Base-by-base conservation (phyloP, 805 yeast species). In the Kodamaea nitidulidarum region DNA sequence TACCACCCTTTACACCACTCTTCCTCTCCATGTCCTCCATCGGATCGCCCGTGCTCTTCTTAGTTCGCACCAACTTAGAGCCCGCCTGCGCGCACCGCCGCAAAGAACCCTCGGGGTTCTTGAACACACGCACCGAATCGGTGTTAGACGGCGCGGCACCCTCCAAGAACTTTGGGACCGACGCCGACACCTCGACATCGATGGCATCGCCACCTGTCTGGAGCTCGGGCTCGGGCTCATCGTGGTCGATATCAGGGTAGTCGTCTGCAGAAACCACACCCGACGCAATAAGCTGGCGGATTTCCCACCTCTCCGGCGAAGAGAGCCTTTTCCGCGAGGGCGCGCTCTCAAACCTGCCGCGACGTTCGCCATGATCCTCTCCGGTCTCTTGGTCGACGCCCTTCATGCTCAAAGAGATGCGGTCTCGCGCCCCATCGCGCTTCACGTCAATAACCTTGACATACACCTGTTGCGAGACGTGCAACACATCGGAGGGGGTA, bases 231-330 rank as follows among this genome's bases (percentile, higher is more conserved):
- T 4, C 43, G 11, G 51, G 57, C 7, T 4, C 43, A 3, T 58
- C 58, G 12, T 56, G 55, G 25, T 60, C 56, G 10, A 81, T 53
- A 39, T 80, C 90, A 1, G 88, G 88, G 52, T 80, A 80, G 45
- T 82, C 90, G 2, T 76, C 70, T 1, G 82, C 75, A 4, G 79
- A 68, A 0, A 79, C 76, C 0, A 77, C 90, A 2, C 95, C 95
- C 4, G 91, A 76, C 0, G 91, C 81, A 17, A 84, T 84, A 32
- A 90, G 63, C 54, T 90, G 96, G 24, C 84, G 70, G 37, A 86
- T 71, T 54, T 91, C 97, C 95, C 96, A 90, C 40, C 88, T 62
- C 59, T 90, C 98, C 0, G 95, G 95, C 0, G 95, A 84, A 0
- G 95, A 82, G 25, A 82, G 57, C 38, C 85, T 70, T 44, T 70